Evolutionary conservation across 2,329 filamentous ascomycete species (phyloP), one percentile per base, ranked within the genome.

Genomic region (Pseudogymnoascus sp.): DNA sequence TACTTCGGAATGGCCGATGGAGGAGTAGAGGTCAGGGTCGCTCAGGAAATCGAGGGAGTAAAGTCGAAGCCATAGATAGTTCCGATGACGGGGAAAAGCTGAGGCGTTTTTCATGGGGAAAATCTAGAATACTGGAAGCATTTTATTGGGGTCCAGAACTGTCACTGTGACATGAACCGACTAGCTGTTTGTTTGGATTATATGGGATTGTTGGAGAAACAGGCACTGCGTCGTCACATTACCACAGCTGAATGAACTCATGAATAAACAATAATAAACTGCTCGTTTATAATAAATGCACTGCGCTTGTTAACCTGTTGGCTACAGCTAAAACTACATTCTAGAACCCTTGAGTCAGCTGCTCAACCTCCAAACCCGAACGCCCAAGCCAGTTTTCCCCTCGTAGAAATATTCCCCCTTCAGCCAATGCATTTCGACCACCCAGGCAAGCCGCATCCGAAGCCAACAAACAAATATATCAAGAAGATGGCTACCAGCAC

Each of bases 1-100:
- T 99, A 97, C 77, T 99, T 97, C 75, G 94, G 94, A 36, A 89
- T 94, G 84, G 83, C 88, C 47, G 89, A 90, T 70, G 89, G 89
- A 3, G 79, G 78, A 9, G 86, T 89, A 12, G 76, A 86, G 68
- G 77, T 87, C 57, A 71, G 78, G 65, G 73, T 71, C 63, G 77
- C 77, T 14, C 71, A 69, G 36, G 70, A 71, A 25, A 59, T 68
- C 37, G 59, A 61, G 57, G 66, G 66, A 9, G 62, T 68, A 11
- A 71, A 69, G 61, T 70, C 69, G 59, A 63, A 63, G 38, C 67
- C 68, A 60, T 68, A 53, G 47, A 50, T 20, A 14, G 6, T 15
- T 11, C 15, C 6, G 28, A 33, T 6, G 20, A 53, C 6, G 2
- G n/a, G 15, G 9, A 8, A 30, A 33, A 20, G 9, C 9, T 20